Conservation (phyloP, 2,329 filamentous ascomycete species). For the Zymoseptoria tritici region DNA sequence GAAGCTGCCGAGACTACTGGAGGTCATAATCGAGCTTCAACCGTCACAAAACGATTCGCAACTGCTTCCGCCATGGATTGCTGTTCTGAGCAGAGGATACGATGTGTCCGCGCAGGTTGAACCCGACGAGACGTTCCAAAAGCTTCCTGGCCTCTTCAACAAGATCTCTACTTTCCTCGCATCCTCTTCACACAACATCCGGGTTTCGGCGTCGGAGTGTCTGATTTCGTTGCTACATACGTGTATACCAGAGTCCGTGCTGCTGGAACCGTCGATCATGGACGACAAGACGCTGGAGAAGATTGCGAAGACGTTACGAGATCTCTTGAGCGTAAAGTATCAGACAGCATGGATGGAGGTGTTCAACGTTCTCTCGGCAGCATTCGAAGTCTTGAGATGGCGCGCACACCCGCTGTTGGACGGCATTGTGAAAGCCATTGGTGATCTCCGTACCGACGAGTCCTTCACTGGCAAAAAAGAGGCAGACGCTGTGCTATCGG, state of each 20-base stretch:
- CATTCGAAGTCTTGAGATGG: slow-evolving; percentile 85
- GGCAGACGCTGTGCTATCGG: slow-evolving; percentile 81
- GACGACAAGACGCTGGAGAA: slow-evolving; percentile 87
- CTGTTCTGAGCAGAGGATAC: slow-evolving; percentile 87
- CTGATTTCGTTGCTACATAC: slow-evolving; percentile 88
- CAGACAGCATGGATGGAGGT: slow-evolving; percentile 93
- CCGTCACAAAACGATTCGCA: slow-evolving; percentile 91
- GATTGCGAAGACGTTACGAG: slow-evolving; percentile 63
- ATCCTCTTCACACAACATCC: slow-evolving; percentile 84
- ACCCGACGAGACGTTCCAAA: slow-evolving; percentile 84
- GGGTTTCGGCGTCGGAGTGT: slow-evolving; percentile 89
- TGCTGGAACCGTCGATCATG: slow-evolving; percentile 82
- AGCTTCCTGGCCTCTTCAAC: slow-evolving; percentile 75
- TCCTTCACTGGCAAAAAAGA: slow-evolving; percentile 92
- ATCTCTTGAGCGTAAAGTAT: slow-evolving; percentile 79
- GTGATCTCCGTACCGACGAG: slow-evolving; percentile 78
- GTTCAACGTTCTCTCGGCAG: slow-evolving; percentile 77
- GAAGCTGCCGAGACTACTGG: slow-evolving; percentile 81
- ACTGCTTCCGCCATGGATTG: slow-evolving; percentile 91
- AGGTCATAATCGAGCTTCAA: slow-evolving; percentile 85
- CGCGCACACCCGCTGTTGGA: slow-evolving; percentile 70
- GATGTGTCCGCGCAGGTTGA: slow-evolving; percentile 85
- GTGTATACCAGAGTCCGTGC: slow-evolving; percentile 73
- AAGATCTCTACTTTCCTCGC: slow-evolving; percentile 75
- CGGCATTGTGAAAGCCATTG: slow-evolving; percentile 68